Base-by-base conservation (phyloP, 164 flowering plant genomes). In the Litsea cubeba region DNA sequence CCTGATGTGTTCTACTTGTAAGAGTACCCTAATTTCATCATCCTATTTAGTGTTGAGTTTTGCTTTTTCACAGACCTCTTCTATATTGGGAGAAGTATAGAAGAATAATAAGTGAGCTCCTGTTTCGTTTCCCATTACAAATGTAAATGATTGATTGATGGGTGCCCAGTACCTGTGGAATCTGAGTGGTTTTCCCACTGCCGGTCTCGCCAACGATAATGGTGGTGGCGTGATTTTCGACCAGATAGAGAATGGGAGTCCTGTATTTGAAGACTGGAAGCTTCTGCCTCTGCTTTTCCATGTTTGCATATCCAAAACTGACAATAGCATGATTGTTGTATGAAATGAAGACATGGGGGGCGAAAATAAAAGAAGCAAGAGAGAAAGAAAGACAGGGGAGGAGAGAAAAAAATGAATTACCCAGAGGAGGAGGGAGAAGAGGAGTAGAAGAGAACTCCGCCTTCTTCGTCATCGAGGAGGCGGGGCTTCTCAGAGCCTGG, bases 141-240 rank as follows among this genome's bases (percentile, higher is more conserved):
- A 30, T 3, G 35, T 30, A 30, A 30, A 30, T 30, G 35, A 30
- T 30, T 30, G 69, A 17, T 54, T 54, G 60, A 20, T 15, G 28
- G 40, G 54, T 4, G 35, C 35, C 35, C 35, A 30, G 35, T 58
- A 91, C 98, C 94, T 91, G 99, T 75, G 99, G 98, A 69, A 95
- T 91, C 76, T 95, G 99, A 70, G 99, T 95, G 78, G 98, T 95
- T 82, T 93, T 92, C 14, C 99, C 99, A 68, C 99, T 91, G 20
- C 99, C 99, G 22, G 98, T 95, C 81, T 95, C 97, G 15, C 99
- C 99, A 63, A 95, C 98, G 28, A 95, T 66, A 46, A 95, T 83
- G 65, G 92, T 88, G 54, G 98, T 91, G 71, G 97, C 90, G 64
- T 87, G 97, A 73, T 83, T 88, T 85, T 95, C 99, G 5, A 93